Evolutionary conservation across 192 early-diverging fungal species (phyloP).

Genomic region (Backusella australiensis): DNA sequence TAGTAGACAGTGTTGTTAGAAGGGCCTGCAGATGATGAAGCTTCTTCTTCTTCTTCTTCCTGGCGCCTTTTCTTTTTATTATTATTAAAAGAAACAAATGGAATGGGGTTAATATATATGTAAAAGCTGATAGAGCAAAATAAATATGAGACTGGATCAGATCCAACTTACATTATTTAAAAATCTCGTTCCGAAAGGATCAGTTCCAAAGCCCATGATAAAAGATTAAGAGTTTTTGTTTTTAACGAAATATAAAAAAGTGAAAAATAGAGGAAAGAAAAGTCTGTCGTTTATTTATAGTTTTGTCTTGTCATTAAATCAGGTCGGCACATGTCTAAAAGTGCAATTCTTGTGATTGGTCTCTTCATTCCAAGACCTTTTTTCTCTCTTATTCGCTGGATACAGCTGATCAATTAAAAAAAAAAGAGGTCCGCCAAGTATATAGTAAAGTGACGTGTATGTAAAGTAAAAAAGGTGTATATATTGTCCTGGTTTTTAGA

Average conservation of each 20-base stretch:
- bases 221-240: neutral
- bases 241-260: neutral
- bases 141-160: neutral
- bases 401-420: neutral
- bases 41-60: neutral
- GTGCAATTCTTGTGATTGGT: neutral
- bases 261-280: neutral
- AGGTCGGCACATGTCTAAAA: too few relatives aligned
- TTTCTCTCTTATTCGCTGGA: neutral
- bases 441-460: neutral
- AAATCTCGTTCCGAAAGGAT: neutral
- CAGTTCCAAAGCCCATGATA: neutral
- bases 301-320: neutral
- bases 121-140: neutral
- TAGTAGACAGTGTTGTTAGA: neutral
- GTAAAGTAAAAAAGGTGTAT: neutral
- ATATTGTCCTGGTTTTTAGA: too few relatives aligned
- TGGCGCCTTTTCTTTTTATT: neutral
- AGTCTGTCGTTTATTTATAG: neutral
- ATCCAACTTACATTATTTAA: neutral
- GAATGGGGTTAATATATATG: neutral
- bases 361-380: neutral
- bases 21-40: neutral
- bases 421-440: neutral
- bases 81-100: neutral